phyloP scores from a whole-genome alignment of 768 basidiomycete genomes.

The Rhizopogon vesiculosus region DNA sequence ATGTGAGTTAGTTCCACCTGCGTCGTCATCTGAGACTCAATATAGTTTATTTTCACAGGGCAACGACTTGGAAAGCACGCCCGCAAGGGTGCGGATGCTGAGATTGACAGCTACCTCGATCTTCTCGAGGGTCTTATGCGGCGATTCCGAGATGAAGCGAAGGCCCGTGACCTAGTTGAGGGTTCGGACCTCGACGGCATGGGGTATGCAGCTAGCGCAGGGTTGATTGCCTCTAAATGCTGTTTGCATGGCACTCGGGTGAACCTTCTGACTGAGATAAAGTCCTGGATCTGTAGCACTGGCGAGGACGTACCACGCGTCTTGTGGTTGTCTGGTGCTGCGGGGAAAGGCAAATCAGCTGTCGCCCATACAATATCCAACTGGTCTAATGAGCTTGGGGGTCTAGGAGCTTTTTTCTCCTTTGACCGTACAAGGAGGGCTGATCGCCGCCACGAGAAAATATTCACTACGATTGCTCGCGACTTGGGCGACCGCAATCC shows the following conservation, averaged over 20 bases:
- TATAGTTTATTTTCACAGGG: not conserved
- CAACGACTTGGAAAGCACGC: not conserved
- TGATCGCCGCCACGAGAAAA: not conserved
- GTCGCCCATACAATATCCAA: constrained; percentile 13
- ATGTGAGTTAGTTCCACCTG: not conserved
- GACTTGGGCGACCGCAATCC: not conserved
- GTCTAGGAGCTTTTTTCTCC: constrained; percentile 12
- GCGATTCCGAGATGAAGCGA: not conserved
- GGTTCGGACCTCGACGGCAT: not conserved
- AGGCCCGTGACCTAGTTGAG: not conserved
- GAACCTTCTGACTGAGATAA: constrained; percentile 10
- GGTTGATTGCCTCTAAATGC: not conserved
- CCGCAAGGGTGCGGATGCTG: not conserved
- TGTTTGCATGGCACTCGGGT: constrained; percentile 11
- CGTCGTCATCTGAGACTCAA: not conserved
- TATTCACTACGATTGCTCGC: not conserved
- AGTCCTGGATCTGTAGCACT: constrained; percentile 6
- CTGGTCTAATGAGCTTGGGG: constrained; percentile 1
- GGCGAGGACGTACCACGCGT: constrained; percentile 2
- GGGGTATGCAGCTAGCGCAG: not conserved
- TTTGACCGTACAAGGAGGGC: constrained; percentile 6
- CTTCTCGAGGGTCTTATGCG: constrained; percentile 1
- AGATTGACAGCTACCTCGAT: not conserved
- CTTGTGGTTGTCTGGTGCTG: constrained; percentile 8
- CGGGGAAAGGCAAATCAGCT: constrained; percentile 15